A percentile compares a stretch with the other conserved stretches of the same genome.
Conservation (phyloP, 2,329 filamentous ascomycete genomes). For the Ascochyta fabae region DNA sequence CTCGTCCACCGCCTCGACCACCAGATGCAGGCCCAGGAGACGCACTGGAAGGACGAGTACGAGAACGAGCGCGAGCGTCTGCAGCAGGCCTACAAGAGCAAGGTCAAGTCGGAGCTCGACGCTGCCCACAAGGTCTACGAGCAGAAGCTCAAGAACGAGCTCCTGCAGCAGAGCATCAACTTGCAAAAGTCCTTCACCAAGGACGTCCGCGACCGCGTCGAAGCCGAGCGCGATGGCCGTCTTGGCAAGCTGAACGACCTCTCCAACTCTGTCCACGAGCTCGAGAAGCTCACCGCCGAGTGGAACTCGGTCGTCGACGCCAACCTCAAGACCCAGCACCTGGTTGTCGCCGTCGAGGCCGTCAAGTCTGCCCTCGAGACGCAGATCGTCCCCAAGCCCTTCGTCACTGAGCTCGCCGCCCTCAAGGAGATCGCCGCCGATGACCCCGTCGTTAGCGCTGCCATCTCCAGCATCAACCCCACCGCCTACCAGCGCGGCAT, state of each 20-base stretch:
- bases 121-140: conserved; percentile 81
- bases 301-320: conserved; percentile 91
- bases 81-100: conserved; percentile 77
- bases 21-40: conserved; percentile 80
- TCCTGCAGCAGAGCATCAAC: conserved; percentile 87
- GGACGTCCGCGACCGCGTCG: conserved; percentile 81
- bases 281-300: conserved; percentile 84
- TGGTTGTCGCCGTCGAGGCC: conserved; percentile 93
- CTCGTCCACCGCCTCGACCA: conserved; percentile 87
- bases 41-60: conserved; percentile 85
- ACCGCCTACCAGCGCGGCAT: conserved; percentile 91
- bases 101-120: conserved; percentile 78
- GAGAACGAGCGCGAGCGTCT: conserved; percentile 84
- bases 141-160: conserved; percentile 80
- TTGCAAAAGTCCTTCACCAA: conserved; percentile 84
- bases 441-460: conserved; percentile 86
- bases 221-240: conserved; percentile 84
- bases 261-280: conserved; percentile 75
- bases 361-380: conserved; percentile 84
- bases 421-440: conserved; percentile 89
- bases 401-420: conserved; percentile 90
- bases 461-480: conserved; percentile 96
- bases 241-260: conserved; percentile 86
- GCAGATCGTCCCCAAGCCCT: conserved; percentile 76
- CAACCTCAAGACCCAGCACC: conserved; percentile 92